Conservation (phyloP, 2,329 filamentous ascomycete genomes). For the Aspergillus sergii region DNA sequence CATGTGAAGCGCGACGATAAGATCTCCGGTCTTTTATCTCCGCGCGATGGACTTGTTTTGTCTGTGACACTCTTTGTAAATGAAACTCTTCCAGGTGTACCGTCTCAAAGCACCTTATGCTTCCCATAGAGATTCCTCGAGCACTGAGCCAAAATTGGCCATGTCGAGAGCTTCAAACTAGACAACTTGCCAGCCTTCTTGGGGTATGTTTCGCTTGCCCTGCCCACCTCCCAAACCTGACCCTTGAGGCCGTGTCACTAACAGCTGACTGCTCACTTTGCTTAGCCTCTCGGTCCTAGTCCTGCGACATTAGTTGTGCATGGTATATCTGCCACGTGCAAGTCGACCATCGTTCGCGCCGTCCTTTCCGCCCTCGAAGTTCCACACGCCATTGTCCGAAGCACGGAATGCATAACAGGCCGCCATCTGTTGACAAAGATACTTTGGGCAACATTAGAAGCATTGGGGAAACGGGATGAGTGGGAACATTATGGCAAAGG, state of each 20-base stretch:
- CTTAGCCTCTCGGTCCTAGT: constrained; percentile 56
- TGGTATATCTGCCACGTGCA: constrained; percentile 84
- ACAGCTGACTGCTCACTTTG: not conserved
- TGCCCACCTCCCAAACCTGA: constrained; percentile 17
- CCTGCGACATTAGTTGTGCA: constrained; percentile 77
- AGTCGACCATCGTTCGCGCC: constrained; percentile 69
- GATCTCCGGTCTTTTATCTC: constrained; percentile 8
- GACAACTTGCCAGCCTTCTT: constrained; percentile 45
- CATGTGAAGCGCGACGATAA: constrained; percentile 10
- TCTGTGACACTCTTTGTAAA: not conserved
- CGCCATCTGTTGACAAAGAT: constrained; percentile 51
- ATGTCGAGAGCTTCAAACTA: constrained; percentile 46
- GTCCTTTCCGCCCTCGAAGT: constrained; percentile 64
- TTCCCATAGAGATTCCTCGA: constrained; percentile 36
- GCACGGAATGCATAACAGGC: constrained; percentile 49
- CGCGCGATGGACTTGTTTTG: not conserved
- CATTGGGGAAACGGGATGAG: constrained; percentile 38
- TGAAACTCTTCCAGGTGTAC: not conserved
- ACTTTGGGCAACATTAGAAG: constrained; percentile 41
- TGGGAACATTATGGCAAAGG: constrained; percentile 53
- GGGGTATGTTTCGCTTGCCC: constrained; percentile 31
- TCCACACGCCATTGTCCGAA: constrained; percentile 44
- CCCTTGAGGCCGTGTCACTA: not conserved
- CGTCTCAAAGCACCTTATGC: constrained; percentile 22
- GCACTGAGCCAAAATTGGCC: constrained; percentile 46